phyloP scores from a whole-genome alignment of 75 land plant species.

The Picea glauca region DNA sequence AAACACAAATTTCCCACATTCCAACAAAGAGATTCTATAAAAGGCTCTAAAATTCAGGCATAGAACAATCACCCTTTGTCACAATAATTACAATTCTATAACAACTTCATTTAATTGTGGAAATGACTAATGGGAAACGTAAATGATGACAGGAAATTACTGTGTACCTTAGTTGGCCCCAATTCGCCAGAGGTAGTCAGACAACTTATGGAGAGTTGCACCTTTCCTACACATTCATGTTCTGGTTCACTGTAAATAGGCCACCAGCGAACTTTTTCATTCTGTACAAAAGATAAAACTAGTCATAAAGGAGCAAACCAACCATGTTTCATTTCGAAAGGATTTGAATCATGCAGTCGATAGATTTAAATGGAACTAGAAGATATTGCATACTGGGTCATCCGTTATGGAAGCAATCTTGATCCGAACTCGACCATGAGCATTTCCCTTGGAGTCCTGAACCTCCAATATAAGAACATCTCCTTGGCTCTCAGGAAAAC shows the following conservation, averaged over 20 bases:
- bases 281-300: constrained; percentile 27
- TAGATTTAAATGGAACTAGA: neutral
- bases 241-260: constrained; percentile 55
- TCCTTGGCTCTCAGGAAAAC: constrained; percentile 66
- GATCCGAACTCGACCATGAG: constrained; percentile 46
- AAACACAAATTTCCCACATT: neutral
- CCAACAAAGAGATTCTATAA: neutral
- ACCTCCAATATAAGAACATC: constrained; percentile 74
- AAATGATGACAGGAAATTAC: neutral
- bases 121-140: neutral
- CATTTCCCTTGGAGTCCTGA: constrained; percentile 37
- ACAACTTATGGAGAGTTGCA: constrained; percentile 51
- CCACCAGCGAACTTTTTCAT: constrained; percentile 72
- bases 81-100: no score
- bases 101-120: neutral
- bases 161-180: constrained; percentile 24
- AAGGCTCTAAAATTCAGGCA: neutral
- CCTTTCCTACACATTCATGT: constrained; percentile 68
- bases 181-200: constrained; percentile 20
- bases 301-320: neutral
- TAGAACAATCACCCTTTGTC: neutral
- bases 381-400: constrained; percentile 40
- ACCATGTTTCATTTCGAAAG: neutral
- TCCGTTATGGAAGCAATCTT: constrained; percentile 58
- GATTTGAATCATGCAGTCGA: neutral